These are phyloP conservation scores for Schwanniomyces vanrijiae DNA, from an alignment of 805 yeast species.

Conservation along the genomic window DNA sequence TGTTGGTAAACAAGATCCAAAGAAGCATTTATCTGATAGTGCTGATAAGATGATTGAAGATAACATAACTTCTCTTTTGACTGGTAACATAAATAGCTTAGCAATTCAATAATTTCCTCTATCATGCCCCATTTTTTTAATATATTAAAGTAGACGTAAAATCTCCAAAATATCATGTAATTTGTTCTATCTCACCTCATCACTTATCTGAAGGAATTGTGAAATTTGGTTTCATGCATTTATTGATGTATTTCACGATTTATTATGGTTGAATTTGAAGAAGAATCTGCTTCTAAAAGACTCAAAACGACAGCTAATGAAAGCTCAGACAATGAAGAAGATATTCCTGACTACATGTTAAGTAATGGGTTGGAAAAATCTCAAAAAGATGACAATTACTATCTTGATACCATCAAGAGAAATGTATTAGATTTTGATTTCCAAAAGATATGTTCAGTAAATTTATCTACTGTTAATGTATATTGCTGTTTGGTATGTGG, in stretches of 20 bases:
- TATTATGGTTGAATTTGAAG: neutral
- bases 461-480: conserved; percentile 59
- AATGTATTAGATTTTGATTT: conserved; percentile 62
- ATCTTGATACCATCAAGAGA: conserved; percentile 46
- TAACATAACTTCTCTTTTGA: conserved; percentile 81
- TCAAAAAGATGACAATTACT: conserved; percentile 14
- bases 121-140: neutral
- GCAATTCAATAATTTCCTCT: conserved; percentile 63
- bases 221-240: too few species aligned
- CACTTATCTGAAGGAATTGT: neutral
- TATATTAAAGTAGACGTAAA: neutral
- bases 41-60: conserved; percentile 86
- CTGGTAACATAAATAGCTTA: conserved; percentile 86
- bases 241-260: too few species aligned
- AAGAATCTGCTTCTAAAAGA: neutral
- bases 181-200: neutral
- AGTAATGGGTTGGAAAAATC: neutral
- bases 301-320: neutral
- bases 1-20: conserved; percentile 98
- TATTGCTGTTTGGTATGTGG: conserved; percentile 78
- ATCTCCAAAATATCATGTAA: neutral
- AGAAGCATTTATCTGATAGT: conserved; percentile 90
- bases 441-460: conserved; percentile 63
- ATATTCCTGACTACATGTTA: conserved; percentile 10
- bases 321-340: conserved; percentile 10